Percentiles rank a stretch among this genome's conserved stretches.
Evolutionary conservation across 1,284 basidiomycete species (phyloP).

Genomic region (Puccinia triticina): DNA sequence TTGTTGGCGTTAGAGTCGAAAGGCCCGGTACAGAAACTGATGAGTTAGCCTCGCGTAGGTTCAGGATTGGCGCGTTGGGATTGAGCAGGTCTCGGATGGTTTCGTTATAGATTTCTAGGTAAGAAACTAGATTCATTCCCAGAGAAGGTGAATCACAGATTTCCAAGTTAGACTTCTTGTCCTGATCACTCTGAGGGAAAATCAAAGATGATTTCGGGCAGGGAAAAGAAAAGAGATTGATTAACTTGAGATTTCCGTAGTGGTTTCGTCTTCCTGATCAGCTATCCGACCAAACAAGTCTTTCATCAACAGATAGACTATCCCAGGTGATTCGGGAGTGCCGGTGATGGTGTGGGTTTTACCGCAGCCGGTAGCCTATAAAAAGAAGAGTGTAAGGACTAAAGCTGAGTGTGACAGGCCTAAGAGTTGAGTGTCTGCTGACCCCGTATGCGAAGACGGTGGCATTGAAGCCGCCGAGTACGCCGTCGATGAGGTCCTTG

Average conservation of each 20-base stretch:
- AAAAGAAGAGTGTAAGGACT: neutral
- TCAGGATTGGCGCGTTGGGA: conserved; percentile 68
- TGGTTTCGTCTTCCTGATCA: conserved; percentile 77
- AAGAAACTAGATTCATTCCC: conserved; percentile 70
- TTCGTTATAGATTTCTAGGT: conserved; percentile 97
- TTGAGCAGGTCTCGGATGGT: conserved; percentile 91
- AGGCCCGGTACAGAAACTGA: conserved; percentile 82
- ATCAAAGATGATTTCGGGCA: conserved; percentile 13
- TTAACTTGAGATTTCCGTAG: conserved; percentile 69
- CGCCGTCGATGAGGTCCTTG: conserved; percentile 75
- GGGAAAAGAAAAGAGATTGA: neutral
- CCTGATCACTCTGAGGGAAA: neutral
- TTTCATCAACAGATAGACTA: conserved; percentile 94
- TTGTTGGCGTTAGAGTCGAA: conserved; percentile 74
- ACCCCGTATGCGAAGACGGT: conserved; percentile 98
- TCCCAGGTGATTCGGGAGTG: conserved; percentile 78
- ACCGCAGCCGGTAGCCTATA: conserved; percentile 91
- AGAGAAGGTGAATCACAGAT: neutral
- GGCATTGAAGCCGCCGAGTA: conserved; percentile 92
- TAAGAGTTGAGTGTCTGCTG: conserved; percentile 59
- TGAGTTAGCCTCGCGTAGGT: conserved; percentile 81
- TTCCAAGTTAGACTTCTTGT: neutral
- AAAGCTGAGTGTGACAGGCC: neutral
- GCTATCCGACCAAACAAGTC: conserved; percentile 88
- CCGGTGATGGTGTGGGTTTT: conserved; percentile 98